These are phyloP conservation scores for Cercospora zeina DNA, from an alignment of 2,329 filamentous ascomycete genomes.

Conservation along the genomic window DNA sequence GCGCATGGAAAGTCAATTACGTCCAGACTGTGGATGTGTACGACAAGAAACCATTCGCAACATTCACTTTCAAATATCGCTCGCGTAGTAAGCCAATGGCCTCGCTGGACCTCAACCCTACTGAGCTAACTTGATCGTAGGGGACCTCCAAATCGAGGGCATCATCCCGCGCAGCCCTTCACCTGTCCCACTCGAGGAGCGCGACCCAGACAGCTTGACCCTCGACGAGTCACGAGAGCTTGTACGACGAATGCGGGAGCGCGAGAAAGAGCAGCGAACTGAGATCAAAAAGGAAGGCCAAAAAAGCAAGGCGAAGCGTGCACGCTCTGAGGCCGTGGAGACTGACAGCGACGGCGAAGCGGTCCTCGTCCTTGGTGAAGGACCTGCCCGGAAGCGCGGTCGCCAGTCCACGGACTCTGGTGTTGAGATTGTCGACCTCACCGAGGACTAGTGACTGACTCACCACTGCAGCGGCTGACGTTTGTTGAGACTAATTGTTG, in stretches of 20 bases:
- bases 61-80: conserved; percentile 34
- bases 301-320: conserved; percentile 29
- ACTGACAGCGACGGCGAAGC: conserved; percentile 28
- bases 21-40: conserved; percentile 22
- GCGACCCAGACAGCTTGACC: conserved; percentile 32
- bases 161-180: conserved; percentile 34
- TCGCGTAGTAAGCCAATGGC: conserved; percentile 29
- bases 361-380: conserved; percentile 17
- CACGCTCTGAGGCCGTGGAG: conserved; percentile 21
- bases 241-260: conserved; percentile 18
- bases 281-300: conserved; percentile 25
- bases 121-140: conserved; percentile 26
- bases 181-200: conserved; percentile 33
- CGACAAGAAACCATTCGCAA: conserved; percentile 27
- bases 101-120: not conserved
- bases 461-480: not conserved
- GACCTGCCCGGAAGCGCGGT: conserved; percentile 19
- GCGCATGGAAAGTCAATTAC: not conserved
- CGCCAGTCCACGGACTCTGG: conserved; percentile 26
- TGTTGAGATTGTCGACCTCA: conserved; percentile 33
- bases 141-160: conserved; percentile 36
- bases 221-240: conserved; percentile 34
- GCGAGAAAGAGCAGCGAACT: conserved; percentile 13
- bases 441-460: conserved; percentile 26
- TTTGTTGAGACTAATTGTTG: not conserved